Evolutionary conservation across 441 rosid species (phyloP), one percentile per base, ranked within the genome.

Genomic region (Brassica hybrid): DNA sequence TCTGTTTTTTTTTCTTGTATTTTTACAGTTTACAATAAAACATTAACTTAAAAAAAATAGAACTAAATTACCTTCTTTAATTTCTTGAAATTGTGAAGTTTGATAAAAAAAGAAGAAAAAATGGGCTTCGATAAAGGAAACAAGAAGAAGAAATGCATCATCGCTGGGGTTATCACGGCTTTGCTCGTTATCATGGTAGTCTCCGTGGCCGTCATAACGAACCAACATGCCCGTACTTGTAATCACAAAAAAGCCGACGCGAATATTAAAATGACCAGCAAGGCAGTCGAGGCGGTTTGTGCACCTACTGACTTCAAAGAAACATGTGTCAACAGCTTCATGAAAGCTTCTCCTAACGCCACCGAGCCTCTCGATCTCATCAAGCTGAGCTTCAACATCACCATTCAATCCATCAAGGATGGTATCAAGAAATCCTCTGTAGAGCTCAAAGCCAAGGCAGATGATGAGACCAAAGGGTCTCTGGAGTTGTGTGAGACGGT

Each of bases 101-200:
- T 7, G 19, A 17, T 13, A 45, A 45, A 45, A 45, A 45, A 45
- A 45, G 52, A 62, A 61, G 10, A n/a, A 8, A 60, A 61, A 65
- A 79, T 75, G 79, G 79, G 63, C 5, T n/a, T 25, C 13, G 30
- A 23, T 7, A 8, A 5, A 59, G 70, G n/a, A n/a, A 72, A 9
- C 0, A 81, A 72, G 36, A 87, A 82, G 73, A 85, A 78, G 76
- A 88, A 85, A 81, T 50, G 76, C 4, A 85, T 82, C 30, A 18
- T 88, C 4, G 70, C 83, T 2, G 86, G 87, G 16, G 4, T 18
- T n/a, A 67, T 87, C 34, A 74, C 88, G 5, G 80, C 80, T 3
- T 30, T 94, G 50, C 32, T 94, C 3, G 83, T 94, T 16, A 86
- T 88, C 17, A 81, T 88, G 87, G 88, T 89, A 65, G 85, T 90